Percentiles rank a stretch among this genome's conserved stretches.
phyloP scores from a whole-genome alignment of 352 stramenopile species.

The Phytophthora europaea region DNA sequence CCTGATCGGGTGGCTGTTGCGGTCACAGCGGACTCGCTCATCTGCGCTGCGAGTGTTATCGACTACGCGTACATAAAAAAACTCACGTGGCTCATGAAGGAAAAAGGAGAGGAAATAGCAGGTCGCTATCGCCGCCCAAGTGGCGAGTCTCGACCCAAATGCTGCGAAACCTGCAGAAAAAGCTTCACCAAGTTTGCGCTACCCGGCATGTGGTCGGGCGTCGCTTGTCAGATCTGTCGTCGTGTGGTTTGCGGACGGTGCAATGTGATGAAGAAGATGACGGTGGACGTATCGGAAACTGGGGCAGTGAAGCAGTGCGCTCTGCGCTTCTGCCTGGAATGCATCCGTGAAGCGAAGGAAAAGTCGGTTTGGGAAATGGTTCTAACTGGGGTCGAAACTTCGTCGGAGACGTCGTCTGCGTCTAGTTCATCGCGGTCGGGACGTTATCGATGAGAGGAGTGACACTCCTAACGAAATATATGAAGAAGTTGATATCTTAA shows the following conservation, averaged over 20 bases:
- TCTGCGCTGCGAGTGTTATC: conserved; percentile 33
- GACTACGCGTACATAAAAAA: conserved; percentile 62
- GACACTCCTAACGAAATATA: no score
- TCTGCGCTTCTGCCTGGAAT: conserved; percentile 58
- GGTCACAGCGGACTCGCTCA: conserved; percentile 27
- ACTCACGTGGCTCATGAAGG: conserved; percentile 41
- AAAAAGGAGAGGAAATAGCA: conserved; percentile 12
- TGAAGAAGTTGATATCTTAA: no score
- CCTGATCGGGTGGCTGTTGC: conserved; percentile 27
- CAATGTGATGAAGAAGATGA: conserved; percentile 58
- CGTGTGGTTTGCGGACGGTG: conserved; percentile 52
- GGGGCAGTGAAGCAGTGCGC: conserved; percentile 34
- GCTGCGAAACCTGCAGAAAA: background rate
- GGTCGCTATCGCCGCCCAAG: background rate
- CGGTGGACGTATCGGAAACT: conserved; percentile 49
- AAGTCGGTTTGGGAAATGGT: conserved; percentile 56
- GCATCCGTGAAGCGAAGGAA: conserved; percentile 57
- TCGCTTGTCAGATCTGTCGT: conserved; percentile 55
- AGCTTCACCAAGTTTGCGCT: conserved; percentile 17
- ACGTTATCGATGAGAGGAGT: background rate
- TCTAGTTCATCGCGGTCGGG: conserved; percentile 17
- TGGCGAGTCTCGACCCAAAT: background rate
- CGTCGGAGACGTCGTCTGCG: conserved; percentile 7
- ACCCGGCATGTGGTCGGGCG: background rate
- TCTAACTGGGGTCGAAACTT: conserved; percentile 20